Evolutionary conservation across 495 filamentous ascomycete genomes (phyloP), one percentile per base, ranked within the genome.

Genomic region (Aspergillus diversus): DNA sequence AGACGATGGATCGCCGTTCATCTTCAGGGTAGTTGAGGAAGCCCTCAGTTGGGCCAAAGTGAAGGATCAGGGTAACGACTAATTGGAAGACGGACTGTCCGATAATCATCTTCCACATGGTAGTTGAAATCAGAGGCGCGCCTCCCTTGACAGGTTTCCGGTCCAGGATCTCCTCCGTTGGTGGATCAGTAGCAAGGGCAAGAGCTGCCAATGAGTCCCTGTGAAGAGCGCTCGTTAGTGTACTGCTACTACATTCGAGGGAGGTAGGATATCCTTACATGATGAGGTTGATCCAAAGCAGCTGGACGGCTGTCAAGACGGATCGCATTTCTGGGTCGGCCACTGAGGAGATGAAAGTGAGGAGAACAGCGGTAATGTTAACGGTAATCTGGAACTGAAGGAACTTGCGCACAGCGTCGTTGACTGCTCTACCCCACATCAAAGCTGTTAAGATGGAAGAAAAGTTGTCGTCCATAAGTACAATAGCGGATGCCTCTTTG

Each of bases 71-170:
- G 0, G 89, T 92, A 50, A 91, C 83, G 15, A 75, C 74, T 12
- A 93, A 79, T 69, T 93, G 89, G 71, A 88, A 92, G 46, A 92
- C 77, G 1, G 90, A 84, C 67, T 93, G 89, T 35, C 89, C 90
- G 47, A 91, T 78, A 53, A 93, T 92, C 90, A 93, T 92, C 77
- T 93, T 92, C 90, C 90, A 93, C 90, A 93, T 93, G 47, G 87
- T 90, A 16, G 85, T 78, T 5, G 89, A 87, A 65, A 93, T 86
- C 39, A 93, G 81, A 16, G 84, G 79, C 21, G 89, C 81, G 6
- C 80, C 82, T 70, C 87, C 88, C 12, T 81, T 84, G 27, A 87
- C 83, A 15, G 90, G 90, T 69, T 88, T 88, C 42, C 90, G 87
- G 61, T 93, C 78, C 31, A 93, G 73, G 31, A 92, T 87, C 56